A percentile compares a stretch with the other conserved stretches of the same genome.
Evolutionary conservation across 2,329 filamentous ascomycete species (phyloP).

Genomic region (Nemania serpens): DNA sequence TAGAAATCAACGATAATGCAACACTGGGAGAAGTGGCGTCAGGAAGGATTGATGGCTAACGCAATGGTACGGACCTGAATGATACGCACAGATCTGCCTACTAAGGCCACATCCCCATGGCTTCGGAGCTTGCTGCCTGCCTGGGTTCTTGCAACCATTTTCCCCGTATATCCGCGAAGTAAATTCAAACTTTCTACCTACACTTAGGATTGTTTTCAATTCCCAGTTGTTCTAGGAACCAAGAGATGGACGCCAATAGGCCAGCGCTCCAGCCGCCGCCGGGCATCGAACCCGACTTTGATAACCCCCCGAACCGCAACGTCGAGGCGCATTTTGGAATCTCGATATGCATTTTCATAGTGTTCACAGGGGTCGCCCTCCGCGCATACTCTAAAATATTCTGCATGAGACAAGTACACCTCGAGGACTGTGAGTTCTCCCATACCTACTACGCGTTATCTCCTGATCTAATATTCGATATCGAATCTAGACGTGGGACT

Average conservation of each 20-base stretch:
- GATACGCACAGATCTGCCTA: background rate
- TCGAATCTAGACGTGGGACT: slow-evolving; percentile 9
- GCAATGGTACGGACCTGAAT: background rate
- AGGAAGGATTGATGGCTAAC: background rate
- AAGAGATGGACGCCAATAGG: slow-evolving; percentile 19
- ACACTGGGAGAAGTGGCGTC: background rate
- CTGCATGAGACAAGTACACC: slow-evolving; percentile 25
- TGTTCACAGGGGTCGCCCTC: slow-evolving; percentile 24
- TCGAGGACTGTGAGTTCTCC: slow-evolving; percentile 30
- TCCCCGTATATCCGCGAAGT: background rate
- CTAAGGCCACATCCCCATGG: background rate
- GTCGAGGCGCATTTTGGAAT: slow-evolving; percentile 21
- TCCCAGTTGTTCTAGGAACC: slow-evolving; percentile 2
- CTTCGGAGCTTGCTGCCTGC: background rate
- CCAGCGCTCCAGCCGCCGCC: slow-evolving; percentile 32
- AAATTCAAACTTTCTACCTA: background rate
- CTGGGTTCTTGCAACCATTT: background rate
- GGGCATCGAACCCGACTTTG: slow-evolving; percentile 30
- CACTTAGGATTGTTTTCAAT: background rate
- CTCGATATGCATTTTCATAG: slow-evolving; percentile 27
- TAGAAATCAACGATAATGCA: background rate
- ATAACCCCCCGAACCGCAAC: slow-evolving; percentile 31
- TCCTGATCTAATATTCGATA: slow-evolving; percentile 17
- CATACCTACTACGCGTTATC: background rate
- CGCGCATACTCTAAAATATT: slow-evolving; percentile 30